Evolutionary conservation across 228 moss, liverwort and hornwort species (phyloP).

Genomic region (Sphagnum magellanicum): DNA sequence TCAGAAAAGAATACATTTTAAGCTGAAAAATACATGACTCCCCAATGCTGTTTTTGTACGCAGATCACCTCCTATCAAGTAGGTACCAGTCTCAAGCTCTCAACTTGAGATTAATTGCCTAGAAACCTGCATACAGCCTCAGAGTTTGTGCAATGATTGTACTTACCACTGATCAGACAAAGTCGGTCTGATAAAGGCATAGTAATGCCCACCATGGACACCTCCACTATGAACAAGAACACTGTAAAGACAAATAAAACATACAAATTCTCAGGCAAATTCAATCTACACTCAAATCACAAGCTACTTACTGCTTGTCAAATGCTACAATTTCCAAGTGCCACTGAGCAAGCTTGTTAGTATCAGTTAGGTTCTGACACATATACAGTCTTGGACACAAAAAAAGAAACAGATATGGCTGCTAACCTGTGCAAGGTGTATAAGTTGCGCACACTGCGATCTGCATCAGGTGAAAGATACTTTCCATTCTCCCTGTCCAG

Average conservation of each 20-base stretch:
- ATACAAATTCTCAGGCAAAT: background rate
- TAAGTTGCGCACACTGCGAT: constrained; percentile 54
- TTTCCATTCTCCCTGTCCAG: constrained; percentile 51
- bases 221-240: constrained; percentile 65
- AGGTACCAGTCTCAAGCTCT: no score
- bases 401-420: background rate
- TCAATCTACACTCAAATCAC: background rate
- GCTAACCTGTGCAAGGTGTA: constrained; percentile 48
- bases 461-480: constrained; percentile 58
- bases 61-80: no score
- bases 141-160: background rate
- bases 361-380: background rate
- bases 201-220: constrained; percentile 64
- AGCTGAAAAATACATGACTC: no score
- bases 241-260: constrained; percentile 18
- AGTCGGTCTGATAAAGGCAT: constrained; percentile 60
- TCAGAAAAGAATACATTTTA: no score
- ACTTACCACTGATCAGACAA: constrained; percentile 52
- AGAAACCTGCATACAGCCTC: no score
- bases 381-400: background rate
- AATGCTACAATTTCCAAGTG: no score
- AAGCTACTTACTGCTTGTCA: background rate
- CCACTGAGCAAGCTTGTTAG: background rate
- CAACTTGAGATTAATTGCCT: no score
- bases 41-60: no score